Conservation (phyloP, 2,329 filamentous ascomycete species). For the Talaromyces verruculosus region DNA sequence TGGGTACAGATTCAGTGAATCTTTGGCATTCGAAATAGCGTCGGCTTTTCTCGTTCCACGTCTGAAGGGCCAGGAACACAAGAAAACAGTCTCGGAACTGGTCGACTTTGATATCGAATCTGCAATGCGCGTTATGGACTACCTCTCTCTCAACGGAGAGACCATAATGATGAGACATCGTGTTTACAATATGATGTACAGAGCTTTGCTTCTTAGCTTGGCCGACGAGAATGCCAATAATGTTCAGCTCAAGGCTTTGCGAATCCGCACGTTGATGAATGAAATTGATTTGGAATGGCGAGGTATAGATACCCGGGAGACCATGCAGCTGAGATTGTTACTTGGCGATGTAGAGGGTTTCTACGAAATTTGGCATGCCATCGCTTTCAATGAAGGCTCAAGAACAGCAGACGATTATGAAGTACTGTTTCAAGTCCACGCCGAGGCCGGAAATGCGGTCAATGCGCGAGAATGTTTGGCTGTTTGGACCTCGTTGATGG, state of each 20-base stretch:
- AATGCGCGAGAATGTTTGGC: constrained; percentile 51
- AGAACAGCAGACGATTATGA: constrained; percentile 59
- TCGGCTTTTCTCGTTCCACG: constrained; percentile 37
- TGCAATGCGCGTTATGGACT: constrained; percentile 44
- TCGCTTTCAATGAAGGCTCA: constrained; percentile 50
- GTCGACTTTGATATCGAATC: constrained; percentile 34
- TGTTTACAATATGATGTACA: constrained; percentile 49
- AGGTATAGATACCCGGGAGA: not conserved
- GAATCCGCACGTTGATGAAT: constrained; percentile 32
- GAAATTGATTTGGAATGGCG: constrained; percentile 3
- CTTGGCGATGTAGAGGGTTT: constrained; percentile 57
- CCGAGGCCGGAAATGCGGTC: constrained; percentile 44
- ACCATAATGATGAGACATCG: constrained; percentile 45
- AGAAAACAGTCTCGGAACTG: constrained; percentile 19
- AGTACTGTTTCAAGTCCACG: constrained; percentile 53
- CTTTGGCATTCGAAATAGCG: constrained; percentile 38
- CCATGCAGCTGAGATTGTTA: constrained; percentile 36
- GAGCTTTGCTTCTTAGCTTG: constrained; percentile 35
- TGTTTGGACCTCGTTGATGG: constrained; percentile 61
- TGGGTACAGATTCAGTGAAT: constrained; percentile 37
- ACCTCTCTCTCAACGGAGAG: constrained; percentile 42
- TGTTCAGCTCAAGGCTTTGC: constrained; percentile 15
- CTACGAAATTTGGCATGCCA: constrained; percentile 61
- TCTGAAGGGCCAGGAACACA: constrained; percentile 13
- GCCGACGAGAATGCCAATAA: not conserved